phyloP scores from a whole-genome alignment of 164 flowering plant species.

The Saururus chinensis region DNA sequence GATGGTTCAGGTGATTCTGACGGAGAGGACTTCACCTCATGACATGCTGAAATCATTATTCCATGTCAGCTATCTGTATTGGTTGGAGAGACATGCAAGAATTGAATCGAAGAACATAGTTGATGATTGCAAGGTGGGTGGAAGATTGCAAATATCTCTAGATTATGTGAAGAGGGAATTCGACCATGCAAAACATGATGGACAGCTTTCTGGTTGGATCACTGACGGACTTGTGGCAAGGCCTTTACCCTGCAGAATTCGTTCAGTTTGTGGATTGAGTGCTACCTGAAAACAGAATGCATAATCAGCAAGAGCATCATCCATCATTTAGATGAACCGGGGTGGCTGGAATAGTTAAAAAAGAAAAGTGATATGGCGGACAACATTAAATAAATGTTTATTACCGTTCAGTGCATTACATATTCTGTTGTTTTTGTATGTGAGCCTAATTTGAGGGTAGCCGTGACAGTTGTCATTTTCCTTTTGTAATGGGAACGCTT shows the following conservation, averaged over 20 bases:
- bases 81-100: slow-evolving; percentile 90
- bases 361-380: too few species aligned
- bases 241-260: slow-evolving; percentile 63
- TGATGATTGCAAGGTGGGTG: slow-evolving; percentile 68
- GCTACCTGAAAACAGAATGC: neutral
- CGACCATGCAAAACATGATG: slow-evolving; percentile 60
- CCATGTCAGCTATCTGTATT: slow-evolving; percentile 82
- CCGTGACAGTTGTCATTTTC: too few species aligned
- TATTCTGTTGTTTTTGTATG: too few species aligned
- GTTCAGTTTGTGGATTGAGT: slow-evolving; percentile 10
- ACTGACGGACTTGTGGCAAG: slow-evolving; percentile 85
- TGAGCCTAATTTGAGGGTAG: too few species aligned
- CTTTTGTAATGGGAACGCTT: too few species aligned
- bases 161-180: slow-evolving; percentile 83
- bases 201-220: slow-evolving; percentile 66
- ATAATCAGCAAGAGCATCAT: neutral
- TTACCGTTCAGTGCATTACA: too few species aligned
- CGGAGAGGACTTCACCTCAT: slow-evolving; percentile 53
- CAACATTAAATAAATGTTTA: too few species aligned
- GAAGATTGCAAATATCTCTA: slow-evolving; percentile 67
- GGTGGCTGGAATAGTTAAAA: too few species aligned
- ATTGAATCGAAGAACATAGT: slow-evolving; percentile 29
- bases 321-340: too few species aligned
- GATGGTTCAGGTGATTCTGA: slow-evolving; percentile 65
- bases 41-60: slow-evolving; percentile 90